Evolutionary conservation across 345 rosid species (phyloP).

Genomic region (Aurinia saxatilis): DNA sequence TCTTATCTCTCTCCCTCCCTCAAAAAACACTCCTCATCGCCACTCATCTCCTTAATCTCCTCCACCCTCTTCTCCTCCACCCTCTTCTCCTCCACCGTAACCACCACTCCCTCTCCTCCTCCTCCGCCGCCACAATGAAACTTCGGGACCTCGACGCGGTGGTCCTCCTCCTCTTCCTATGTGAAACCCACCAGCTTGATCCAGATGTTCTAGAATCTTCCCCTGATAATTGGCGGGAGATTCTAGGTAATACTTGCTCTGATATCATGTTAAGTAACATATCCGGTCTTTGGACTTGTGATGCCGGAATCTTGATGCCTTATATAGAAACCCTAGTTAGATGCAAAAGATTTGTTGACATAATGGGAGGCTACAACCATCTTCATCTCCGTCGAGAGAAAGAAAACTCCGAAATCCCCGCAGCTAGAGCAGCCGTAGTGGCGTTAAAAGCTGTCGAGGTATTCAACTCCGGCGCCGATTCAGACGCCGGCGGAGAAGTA

Average conservation of each 20-base stretch:
- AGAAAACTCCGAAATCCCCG: slow-evolving; percentile 43
- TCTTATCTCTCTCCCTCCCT: slow-evolving; percentile 62
- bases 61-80: slow-evolving; percentile 64
- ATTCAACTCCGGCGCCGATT: too few relatives aligned
- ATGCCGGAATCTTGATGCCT: slow-evolving; percentile 56
- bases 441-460: slow-evolving; percentile 56
- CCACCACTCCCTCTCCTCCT: slow-evolving; percentile 15
- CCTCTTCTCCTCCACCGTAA: slow-evolving; percentile 45
- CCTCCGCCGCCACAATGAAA: slow-evolving; percentile 24
- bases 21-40: slow-evolving; percentile 70
- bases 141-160: slow-evolving; percentile 73
- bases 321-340: slow-evolving; percentile 53
- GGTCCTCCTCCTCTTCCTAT: slow-evolving; percentile 74
- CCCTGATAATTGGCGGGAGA: slow-evolving; percentile 44
- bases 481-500: too few relatives aligned
- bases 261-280: slow-evolving; percentile 26
- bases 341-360: slow-evolving; percentile 52
- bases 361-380: slow-evolving; percentile 34
- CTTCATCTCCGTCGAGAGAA: slow-evolving; percentile 10
- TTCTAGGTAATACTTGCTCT: slow-evolving; percentile 31
- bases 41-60: slow-evolving; percentile 73
- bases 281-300: slow-evolving; percentile 38
- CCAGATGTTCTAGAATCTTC: slow-evolving; percentile 49
- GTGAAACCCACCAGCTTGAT: slow-evolving; percentile 58
- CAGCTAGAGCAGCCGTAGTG: slow-evolving; percentile 57